Conservation (phyloP, 2,329 filamentous ascomycete species). For the Blastomyces gilchristii region DNA sequence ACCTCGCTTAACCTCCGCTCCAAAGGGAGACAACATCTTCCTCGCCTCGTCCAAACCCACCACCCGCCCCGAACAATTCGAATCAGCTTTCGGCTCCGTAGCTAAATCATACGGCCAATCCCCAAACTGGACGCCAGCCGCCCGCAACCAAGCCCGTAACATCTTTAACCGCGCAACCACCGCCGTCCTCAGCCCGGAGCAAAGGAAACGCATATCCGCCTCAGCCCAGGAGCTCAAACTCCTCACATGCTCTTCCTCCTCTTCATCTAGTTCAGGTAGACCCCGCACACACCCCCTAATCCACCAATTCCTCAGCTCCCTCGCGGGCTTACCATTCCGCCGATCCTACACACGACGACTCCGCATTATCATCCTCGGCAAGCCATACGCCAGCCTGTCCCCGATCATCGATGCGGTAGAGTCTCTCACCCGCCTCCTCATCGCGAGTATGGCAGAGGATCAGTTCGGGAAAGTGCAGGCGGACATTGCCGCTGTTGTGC, state of each 20-base stretch:
- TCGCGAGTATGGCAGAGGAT: slow-evolving; percentile 69
- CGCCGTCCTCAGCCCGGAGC: slow-evolving; percentile 31
- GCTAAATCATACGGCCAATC: slow-evolving; percentile 39
- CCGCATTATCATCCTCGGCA: slow-evolving; percentile 58
- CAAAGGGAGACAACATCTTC: slow-evolving; percentile 39
- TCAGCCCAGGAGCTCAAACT: slow-evolving; percentile 31
- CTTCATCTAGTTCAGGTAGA: slow-evolving; percentile 33
- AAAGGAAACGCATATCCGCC: slow-evolving; percentile 29
- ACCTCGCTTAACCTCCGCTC: slow-evolving; percentile 37
- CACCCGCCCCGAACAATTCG: slow-evolving; percentile 29
- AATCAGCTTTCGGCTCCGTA: slow-evolving; percentile 34
- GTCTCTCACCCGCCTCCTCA: slow-evolving; percentile 57
- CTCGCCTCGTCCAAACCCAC: slow-evolving; percentile 30
- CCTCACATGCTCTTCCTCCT: slow-evolving; percentile 37
- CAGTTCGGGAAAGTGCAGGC: slow-evolving; percentile 75
- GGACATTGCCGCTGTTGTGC: slow-evolving; percentile 65
- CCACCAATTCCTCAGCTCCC: slow-evolving; percentile 40
- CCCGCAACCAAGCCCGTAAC: slow-evolving; percentile 30
- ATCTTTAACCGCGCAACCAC: slow-evolving; percentile 31
- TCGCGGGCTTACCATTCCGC: slow-evolving; percentile 58
- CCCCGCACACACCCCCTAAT: slow-evolving; percentile 35
- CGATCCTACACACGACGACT: slow-evolving; percentile 58
- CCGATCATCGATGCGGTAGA: slow-evolving; percentile 63
- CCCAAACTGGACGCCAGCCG: slow-evolving; percentile 35
- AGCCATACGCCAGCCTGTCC: slow-evolving; percentile 59